Evolutionary conservation across 768 basidiomycete genomes (phyloP).

Genomic region (Collybiopsis confluens): DNA sequence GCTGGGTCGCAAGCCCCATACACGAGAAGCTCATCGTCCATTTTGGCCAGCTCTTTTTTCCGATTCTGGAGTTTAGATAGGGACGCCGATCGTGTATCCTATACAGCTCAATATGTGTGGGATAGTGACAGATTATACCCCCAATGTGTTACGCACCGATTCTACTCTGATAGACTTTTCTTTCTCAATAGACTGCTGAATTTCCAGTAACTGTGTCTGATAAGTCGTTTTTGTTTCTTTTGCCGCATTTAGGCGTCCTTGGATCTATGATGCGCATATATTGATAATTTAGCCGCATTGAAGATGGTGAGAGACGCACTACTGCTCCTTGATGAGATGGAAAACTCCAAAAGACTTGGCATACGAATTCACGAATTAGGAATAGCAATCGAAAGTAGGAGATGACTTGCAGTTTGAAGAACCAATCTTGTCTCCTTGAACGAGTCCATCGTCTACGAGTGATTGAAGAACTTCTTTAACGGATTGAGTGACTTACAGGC

Average conservation of each 20-base stretch:
- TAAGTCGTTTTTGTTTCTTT: slow-evolving; percentile 41
- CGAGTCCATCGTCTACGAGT: slow-evolving; percentile 81
- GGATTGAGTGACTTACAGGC: slow-evolving; percentile 68
- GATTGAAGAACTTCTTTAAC: slow-evolving; percentile 91
- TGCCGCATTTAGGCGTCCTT: slow-evolving; percentile 46
- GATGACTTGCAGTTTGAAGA: slow-evolving; percentile 84
- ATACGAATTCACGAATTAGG: not conserved
- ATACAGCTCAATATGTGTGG: too few species aligned
- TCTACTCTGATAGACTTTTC: slow-evolving; percentile 55
- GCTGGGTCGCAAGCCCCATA: slow-evolving; percentile 85
- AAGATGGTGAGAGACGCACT: slow-evolving; percentile 32
- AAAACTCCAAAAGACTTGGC: slow-evolving; percentile 90
- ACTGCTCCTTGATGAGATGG: slow-evolving; percentile 82
- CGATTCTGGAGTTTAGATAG: slow-evolving; percentile 46
- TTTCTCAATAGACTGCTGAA: slow-evolving; percentile 39
- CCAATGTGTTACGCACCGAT: too few species aligned
- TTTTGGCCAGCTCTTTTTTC: slow-evolving; percentile 41
- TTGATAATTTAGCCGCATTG: not conserved
- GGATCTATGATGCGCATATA: slow-evolving; percentile 38
- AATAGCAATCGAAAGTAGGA: not conserved
- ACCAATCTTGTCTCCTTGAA: slow-evolving; percentile 89
- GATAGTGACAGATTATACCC: too few species aligned
- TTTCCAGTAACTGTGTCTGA: slow-evolving; percentile 46
- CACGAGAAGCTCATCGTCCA: slow-evolving; percentile 66
- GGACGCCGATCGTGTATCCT: slow-evolving; percentile 56